Percentiles rank a stretch among this genome's conserved stretches.
These are phyloP conservation scores for Avena sativa DNA, from an alignment of 176 grass and related monocot genomes.

Conservation along the genomic window DNA sequence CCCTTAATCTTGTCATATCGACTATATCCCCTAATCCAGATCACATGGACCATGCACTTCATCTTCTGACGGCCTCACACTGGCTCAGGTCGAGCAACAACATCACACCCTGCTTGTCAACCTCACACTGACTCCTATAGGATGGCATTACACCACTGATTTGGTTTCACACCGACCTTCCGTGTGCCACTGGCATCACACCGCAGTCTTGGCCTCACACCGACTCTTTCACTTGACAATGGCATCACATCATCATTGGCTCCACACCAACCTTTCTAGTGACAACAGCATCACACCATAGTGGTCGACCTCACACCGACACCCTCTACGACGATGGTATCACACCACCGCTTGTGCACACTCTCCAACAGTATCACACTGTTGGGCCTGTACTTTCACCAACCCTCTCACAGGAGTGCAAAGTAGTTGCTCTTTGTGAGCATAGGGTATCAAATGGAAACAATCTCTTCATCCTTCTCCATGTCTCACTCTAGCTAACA, in stretches of 20 bases:
- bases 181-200: neutral
- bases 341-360: neutral
- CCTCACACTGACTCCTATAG: neutral
- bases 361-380: neutral
- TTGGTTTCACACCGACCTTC: neutral
- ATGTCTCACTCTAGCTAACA: too few relatives aligned
- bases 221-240: neutral
- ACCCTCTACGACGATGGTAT: neutral
- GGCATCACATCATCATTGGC: neutral
- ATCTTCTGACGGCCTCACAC: neutral
- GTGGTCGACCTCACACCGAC: neutral
- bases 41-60: neutral
- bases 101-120: neutral
- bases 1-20: neutral
- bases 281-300: neutral
- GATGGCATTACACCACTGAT: neutral
- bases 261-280: neutral
- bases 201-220: neutral
- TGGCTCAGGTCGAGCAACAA: neutral
- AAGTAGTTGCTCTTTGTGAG: too few relatives aligned
- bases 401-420: too few relatives aligned
- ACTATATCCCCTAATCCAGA: neutral
- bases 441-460: too few relatives aligned
- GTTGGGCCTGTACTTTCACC: neutral
- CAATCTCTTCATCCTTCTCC: too few relatives aligned